Percentiles rank a stretch among this genome's conserved stretches.
phyloP scores from a whole-genome alignment of 768 basidiomycete species.

The Mycena rosella region DNA sequence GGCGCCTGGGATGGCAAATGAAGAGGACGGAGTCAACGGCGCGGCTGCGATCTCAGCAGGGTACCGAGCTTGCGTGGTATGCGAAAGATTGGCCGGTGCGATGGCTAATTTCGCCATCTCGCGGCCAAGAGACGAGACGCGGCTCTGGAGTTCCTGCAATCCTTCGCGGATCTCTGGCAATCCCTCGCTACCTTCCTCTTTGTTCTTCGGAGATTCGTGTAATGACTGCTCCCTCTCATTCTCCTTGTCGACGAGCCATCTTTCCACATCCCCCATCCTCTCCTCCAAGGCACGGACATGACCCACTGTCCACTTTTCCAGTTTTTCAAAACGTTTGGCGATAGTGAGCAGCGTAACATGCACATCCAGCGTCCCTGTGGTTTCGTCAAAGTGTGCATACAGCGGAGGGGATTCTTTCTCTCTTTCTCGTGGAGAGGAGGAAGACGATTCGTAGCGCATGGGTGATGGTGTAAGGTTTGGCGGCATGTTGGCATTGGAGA shows the following conservation, averaged over 20 bases:
- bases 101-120: constrained; percentile 84
- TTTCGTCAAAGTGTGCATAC: constrained; percentile 78
- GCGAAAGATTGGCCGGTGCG: constrained; percentile 56
- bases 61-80: constrained; percentile 27
- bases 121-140: constrained; percentile 79
- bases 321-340: constrained; percentile 87
- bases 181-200: constrained; percentile 28
- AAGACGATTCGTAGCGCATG: constrained; percentile 62
- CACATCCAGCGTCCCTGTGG: constrained; percentile 80
- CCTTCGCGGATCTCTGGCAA: constrained; percentile 74
- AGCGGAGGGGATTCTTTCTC: constrained; percentile 69
- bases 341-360: constrained; percentile 80
- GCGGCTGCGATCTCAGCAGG: constrained; percentile 28
- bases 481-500: constrained; percentile 54
- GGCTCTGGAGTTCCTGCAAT: constrained; percentile 78
- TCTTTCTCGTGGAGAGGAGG: constrained; percentile 56
- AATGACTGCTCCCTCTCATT: constrained; percentile 65
- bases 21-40: constrained; percentile 43
- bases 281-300: constrained; percentile 93
- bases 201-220: constrained; percentile 32
- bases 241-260: constrained; percentile 90
- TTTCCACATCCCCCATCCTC: constrained; percentile 92
- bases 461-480: constrained; percentile 77
- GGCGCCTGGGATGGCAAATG: constrained; percentile 41
- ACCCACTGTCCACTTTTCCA: constrained; percentile 91